A percentile compares a stretch with the other conserved stretches of the same genome.
Evolutionary conservation across 2,329 filamentous ascomycete genomes (phyloP).

Genomic region (Penicillium brasilianum): DNA sequence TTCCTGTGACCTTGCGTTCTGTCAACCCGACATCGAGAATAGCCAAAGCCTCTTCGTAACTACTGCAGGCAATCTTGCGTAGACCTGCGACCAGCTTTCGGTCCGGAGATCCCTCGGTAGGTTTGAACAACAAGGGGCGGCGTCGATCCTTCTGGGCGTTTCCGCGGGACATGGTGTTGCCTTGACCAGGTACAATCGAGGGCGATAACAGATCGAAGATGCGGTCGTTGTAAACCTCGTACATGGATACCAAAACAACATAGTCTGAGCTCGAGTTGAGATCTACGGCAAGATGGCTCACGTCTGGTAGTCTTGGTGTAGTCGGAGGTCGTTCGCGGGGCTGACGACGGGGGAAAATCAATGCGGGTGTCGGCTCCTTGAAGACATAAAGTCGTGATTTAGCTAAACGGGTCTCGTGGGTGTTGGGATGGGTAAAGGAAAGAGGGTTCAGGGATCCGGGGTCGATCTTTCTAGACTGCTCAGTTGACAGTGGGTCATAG

Average conservation of each 20-base stretch:
- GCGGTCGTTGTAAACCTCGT: slow-evolving; percentile 97
- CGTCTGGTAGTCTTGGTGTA: slow-evolving; percentile 74
- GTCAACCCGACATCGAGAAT: slow-evolving; percentile 88
- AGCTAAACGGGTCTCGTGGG: slow-evolving; percentile 39
- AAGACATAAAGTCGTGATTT: slow-evolving; percentile 45
- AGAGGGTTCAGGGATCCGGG: slow-evolving; percentile 26
- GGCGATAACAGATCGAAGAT: slow-evolving; percentile 89
- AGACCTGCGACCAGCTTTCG: slow-evolving; percentile 94
- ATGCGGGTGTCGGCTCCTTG: slow-evolving; percentile 63
- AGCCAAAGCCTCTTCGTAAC: slow-evolving; percentile 80
- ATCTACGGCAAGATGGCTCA: slow-evolving; percentile 70
- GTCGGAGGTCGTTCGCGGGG: slow-evolving; percentile 71
- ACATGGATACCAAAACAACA: slow-evolving; percentile 91
- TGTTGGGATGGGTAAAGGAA: slow-evolving; percentile 35
- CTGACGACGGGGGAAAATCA: slow-evolving; percentile 61
- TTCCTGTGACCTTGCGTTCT: slow-evolving; percentile 85
- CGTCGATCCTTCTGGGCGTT: slow-evolving; percentile 71
- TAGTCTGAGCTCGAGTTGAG: slow-evolving; percentile 77
- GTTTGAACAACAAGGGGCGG: slow-evolving; percentile 88
- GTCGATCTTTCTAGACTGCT: slow-evolving; percentile 20
- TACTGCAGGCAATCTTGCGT: slow-evolving; percentile 85
- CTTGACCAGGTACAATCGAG: slow-evolving; percentile 48
- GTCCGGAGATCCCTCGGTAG: slow-evolving; percentile 83
- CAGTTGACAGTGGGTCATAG: slow-evolving; percentile 12
- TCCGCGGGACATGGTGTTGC: slow-evolving; percentile 46